phyloP scores from a whole-genome alignment of 345 rosid genomes.

The Eucalyptus tenuipes region DNA sequence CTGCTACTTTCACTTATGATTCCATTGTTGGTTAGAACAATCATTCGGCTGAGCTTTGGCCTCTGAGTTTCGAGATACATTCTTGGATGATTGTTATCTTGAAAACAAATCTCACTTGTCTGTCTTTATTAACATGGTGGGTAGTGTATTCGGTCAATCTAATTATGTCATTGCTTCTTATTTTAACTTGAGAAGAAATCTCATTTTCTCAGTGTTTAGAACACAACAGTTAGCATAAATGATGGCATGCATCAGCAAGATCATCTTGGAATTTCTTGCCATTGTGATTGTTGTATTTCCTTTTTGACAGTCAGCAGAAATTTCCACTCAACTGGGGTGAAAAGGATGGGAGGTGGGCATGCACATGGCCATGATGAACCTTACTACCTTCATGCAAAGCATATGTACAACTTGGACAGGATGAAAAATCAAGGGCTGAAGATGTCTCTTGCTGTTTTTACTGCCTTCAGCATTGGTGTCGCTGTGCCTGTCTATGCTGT shows the following conservation, averaged over 20 bases:
- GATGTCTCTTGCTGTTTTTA: conserved; percentile 75
- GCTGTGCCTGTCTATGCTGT: conserved; percentile 80
- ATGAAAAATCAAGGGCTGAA: conserved; percentile 73
- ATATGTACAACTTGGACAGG: conserved; percentile 96
- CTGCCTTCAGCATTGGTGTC: conserved; percentile 90
- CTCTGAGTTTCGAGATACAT: neutral
- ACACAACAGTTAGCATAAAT: neutral
- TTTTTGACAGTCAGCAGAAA: conserved; percentile 15
- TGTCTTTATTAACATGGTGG: neutral
- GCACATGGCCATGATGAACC: conserved; percentile 61
- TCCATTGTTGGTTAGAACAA: neutral
- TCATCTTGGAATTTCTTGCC: neutral
- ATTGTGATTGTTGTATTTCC: neutral
- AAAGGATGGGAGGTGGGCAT: conserved; percentile 72
- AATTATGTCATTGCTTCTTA: neutral
- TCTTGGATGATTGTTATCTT: neutral
- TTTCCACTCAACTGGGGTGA: conserved; percentile 64
- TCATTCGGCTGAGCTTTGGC: neutral
- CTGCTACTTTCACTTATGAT: neutral
- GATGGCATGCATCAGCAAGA: neutral
- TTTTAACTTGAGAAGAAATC: neutral
- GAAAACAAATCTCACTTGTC: neutral
- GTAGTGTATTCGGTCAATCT: neutral
- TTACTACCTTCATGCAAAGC: conserved; percentile 79
- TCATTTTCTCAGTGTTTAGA: neutral